These are phyloP conservation scores for Pinus tabuliformis DNA, from an alignment of 75 land plant genomes.

Conservation along the genomic window DNA sequence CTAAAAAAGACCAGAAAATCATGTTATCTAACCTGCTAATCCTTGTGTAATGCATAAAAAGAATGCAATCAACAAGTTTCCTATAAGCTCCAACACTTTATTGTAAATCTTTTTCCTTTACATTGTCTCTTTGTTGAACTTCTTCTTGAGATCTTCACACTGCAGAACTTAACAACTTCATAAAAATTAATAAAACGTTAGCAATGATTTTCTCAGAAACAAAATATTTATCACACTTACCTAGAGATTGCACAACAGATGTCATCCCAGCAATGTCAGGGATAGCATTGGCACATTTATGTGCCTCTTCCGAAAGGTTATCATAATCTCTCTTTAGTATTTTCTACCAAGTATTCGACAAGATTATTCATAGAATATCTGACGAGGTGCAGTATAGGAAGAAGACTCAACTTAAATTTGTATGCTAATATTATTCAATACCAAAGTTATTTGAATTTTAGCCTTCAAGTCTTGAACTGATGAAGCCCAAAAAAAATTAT, in stretches of 20 bases:
- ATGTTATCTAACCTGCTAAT: neutral
- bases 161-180: constrained; percentile 25
- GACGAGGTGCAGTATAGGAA: neutral
- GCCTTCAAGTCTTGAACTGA: constrained; percentile 37
- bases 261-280: constrained; percentile 78
- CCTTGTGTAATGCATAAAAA: neutral
- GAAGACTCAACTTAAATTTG: neutral
- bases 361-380: neutral
- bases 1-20: constrained; percentile 32
- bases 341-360: constrained; percentile 24
- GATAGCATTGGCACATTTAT: constrained; percentile 72
- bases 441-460: constrained; percentile 52
- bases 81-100: constrained; percentile 63
- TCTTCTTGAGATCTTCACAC: constrained; percentile 81
- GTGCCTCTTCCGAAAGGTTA: constrained; percentile 62
- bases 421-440: too few relatives aligned
- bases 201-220: neutral
- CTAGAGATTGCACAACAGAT: constrained; percentile 66
- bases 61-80: constrained; percentile 18
- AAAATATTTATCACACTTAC: constrained; percentile 30
- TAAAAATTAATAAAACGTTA: neutral
- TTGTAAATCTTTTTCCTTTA: constrained; percentile 68
- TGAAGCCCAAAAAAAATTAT: constrained; percentile 51
- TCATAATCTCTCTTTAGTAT: constrained; percentile 55
- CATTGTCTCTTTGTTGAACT: constrained; percentile 57